phyloP scores from a whole-genome alignment of 169 alveolate species.

The Cryptosporidium meleagridis region DNA sequence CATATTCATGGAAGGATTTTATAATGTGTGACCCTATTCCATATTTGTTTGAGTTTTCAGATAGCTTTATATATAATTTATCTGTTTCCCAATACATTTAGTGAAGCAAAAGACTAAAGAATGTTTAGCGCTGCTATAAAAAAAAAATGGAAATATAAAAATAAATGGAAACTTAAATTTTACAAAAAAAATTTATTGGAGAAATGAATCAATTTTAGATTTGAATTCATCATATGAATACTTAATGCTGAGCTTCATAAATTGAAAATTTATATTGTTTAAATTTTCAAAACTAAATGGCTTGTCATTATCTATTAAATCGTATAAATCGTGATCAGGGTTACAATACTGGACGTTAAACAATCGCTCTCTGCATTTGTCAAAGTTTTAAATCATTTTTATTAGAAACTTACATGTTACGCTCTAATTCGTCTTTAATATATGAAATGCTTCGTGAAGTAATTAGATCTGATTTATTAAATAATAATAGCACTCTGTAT shows the following conservation, averaged over 20 bases:
- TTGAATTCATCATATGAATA: neutral
- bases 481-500: slow-evolving; percentile 4
- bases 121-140: slow-evolving; percentile 16
- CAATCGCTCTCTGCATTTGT: slow-evolving; percentile 31
- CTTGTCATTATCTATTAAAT: neutral
- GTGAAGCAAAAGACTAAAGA: neutral
- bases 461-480: slow-evolving; percentile 57
- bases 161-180: neutral
- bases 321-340: neutral
- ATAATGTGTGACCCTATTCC: neutral
- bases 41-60: neutral
- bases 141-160: neutral
- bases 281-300: slow-evolving; percentile 43
- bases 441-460: slow-evolving; percentile 21
- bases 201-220: neutral
- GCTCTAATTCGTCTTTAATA: slow-evolving; percentile 61
- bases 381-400: neutral
- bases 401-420: slow-evolving; percentile 62
- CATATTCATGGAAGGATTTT: neutral
- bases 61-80: slow-evolving; percentile 8
- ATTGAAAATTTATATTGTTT: neutral
- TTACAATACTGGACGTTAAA: neutral
- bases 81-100: slow-evolving; percentile 45
- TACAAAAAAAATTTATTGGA: neutral
- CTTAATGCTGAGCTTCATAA: slow-evolving; percentile 17